These are phyloP conservation scores for Umbellularia californica DNA, from an alignment of 164 flowering plant genomes.

Conservation along the genomic window DNA sequence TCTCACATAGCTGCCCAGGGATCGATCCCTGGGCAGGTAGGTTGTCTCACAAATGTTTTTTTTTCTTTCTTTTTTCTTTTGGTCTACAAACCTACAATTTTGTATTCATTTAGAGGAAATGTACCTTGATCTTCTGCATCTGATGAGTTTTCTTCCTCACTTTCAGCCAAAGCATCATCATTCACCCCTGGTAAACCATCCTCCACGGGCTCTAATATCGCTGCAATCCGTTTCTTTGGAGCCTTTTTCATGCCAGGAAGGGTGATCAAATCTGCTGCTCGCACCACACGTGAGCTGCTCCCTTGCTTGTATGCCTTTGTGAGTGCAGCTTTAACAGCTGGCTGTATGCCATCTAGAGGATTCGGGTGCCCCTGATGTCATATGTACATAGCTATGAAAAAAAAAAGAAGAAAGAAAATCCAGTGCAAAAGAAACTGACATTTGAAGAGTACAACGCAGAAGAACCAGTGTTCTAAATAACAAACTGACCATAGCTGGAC, in stretches of 20 bases:
- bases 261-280: slow-evolving; percentile 71
- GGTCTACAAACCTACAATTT: background rate
- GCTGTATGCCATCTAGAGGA: slow-evolving; percentile 76
- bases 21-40: no score
- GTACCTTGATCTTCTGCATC: slow-evolving; percentile 64
- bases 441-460: no score
- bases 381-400: background rate
- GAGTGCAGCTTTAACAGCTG: slow-evolving; percentile 81
- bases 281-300: slow-evolving; percentile 57
- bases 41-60: background rate
- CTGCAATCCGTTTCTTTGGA: slow-evolving; percentile 85
- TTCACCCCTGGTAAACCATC: slow-evolving; percentile 38
- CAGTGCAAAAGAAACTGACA: background rate
- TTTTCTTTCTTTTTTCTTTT: no score
- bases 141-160: slow-evolving; percentile 66
- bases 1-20: no score
- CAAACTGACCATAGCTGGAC: no score
- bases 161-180: slow-evolving; percentile 39
- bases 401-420: background rate
- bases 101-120: background rate
- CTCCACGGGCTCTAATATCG: slow-evolving; percentile 74
- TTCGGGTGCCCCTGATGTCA: slow-evolving; percentile 57
- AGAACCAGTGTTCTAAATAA: no score
- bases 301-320: slow-evolving; percentile 88
- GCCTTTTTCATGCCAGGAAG: slow-evolving; percentile 88